Base-by-base conservation (phyloP, 176 grass and related monocot genomes). In the Triticum urartu region DNA sequence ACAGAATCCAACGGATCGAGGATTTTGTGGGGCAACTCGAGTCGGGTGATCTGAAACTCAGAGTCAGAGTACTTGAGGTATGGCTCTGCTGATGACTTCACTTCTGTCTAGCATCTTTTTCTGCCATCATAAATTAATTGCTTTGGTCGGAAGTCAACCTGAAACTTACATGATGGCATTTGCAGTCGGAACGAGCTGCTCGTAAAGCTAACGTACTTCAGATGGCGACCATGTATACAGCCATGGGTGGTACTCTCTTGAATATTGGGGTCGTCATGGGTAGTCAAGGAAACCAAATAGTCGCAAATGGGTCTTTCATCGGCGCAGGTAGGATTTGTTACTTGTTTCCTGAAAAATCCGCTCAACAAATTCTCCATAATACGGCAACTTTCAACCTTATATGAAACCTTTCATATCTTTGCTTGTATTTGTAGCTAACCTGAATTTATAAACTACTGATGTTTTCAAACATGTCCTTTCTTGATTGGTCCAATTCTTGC, bases 51-150 rank as follows among this genome's bases (percentile, higher is more conserved):
- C 77, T 95, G 52, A 98, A 95, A 86, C 91, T 98, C 45, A 92
- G 96, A 56, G 96, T 98, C 81, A 90, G 93, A 88, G 96, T 98
- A 84, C 91, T 98, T 71, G 96, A 98, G 96, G 96, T 94, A 94
- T 85, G 80, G 21, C 33, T 78, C 36, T 83, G 13, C 72, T 82
- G 77, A 24, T 7, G 9, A 61, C 3, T 83, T 77, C 59, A 65
- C 81, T 71, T 14, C 17, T 69, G 39, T 43, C 7, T 84, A 77
- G 21, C 34, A 32, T 73, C 38, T 18, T 32, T 42, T 62, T 64
- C 22, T 20, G 5, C 5, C 11, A 42, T 56, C 30, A 74, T 5
- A 67, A 78, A 13, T 74, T 74, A 62, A 68, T 43, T 78, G 33
- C 61, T 60, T 79, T 68, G 5, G 8, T 33, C 9, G 66, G 21